Base-by-base conservation (phyloP, 2,329 filamentous ascomycete genomes). In the Penicillium sp. region DNA sequence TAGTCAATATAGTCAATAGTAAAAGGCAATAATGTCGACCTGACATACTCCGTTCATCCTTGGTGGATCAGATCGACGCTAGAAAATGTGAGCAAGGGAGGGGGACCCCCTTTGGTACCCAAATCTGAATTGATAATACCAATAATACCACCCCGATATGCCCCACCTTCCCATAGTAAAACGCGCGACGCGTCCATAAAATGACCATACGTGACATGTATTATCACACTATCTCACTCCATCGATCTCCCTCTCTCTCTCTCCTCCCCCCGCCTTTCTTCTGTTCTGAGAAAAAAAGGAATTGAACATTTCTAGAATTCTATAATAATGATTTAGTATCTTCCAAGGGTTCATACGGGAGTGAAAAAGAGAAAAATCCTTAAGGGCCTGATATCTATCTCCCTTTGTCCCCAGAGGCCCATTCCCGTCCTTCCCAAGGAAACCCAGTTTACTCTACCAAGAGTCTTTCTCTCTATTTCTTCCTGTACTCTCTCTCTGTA, bases 131-230 rank as follows among this genome's bases (percentile, higher is more conserved):
- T 50, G 1, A 40, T 27, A 27, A 12, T 58, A 58, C 52, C 10
- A 40, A 23, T n/a, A 41, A 51, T 53, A 46, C 49, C 10, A 27
- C 7, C 27, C 23, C 0, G 9, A 35, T n/a, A 21, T 17, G n/a
- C 27, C 49, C 27, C n/a, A 10, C 10, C 23, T 6, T 7, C 2
- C 2, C 31, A 58, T 58, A 46, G 0, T 46, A 65, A 60, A 59
- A 71, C 70, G 69, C 69, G 70, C 54, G 65, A 69, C 67, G 66
- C 65, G 67, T 56, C 47, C 55, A 60, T 59, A 58, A 56, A 10
- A n/a, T 61, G 62, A 72, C 71, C 61, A 69, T 73, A 72, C 68
- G 50, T 63, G 59, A 70, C 66, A 35, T 8, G 57, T 57, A 55
- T 33, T 35, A 33, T 46, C 33, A 46, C 46, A 60, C 56, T 25